Evolutionary conservation across 257 asterid species (phyloP).

Genomic region (Lantana camara): DNA sequence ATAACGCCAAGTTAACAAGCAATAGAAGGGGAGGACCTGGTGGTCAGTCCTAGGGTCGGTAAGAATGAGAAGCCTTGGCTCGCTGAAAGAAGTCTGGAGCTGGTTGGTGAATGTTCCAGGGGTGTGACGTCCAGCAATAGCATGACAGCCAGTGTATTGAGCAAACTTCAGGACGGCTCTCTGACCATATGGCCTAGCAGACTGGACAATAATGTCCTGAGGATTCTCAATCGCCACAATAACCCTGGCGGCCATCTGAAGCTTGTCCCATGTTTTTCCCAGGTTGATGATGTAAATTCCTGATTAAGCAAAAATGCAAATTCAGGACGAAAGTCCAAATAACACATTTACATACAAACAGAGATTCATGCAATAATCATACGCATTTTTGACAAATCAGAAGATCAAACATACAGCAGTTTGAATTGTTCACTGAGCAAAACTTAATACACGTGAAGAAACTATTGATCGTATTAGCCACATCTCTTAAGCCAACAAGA

Average conservation of each 20-base stretch:
- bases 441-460: too few relatives aligned
- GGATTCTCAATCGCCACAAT: conserved; percentile 47
- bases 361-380: background rate
- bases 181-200: conserved; percentile 50
- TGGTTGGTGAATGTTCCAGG: conserved; percentile 47
- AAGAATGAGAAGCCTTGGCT: conserved; percentile 42
- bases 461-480: background rate
- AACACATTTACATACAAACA: background rate
- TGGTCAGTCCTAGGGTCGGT: conserved; percentile 45
- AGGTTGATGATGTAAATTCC: conserved; percentile 42
- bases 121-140: conserved; percentile 52
- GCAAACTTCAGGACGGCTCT: conserved; percentile 50
- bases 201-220: conserved; percentile 46
- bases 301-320: background rate
- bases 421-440: background rate
- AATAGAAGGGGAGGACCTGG: conserved; percentile 20
- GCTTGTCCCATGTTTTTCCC: conserved; percentile 45
- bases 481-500: background rate
- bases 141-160: conserved; percentile 42
- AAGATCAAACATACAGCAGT: background rate
- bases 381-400: background rate
- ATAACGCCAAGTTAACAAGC: background rate
- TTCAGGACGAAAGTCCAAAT: background rate
- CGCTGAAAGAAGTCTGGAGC: conserved; percentile 41
- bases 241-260: conserved; percentile 47